Evolutionary conservation across 2,329 filamentous ascomycete genomes (phyloP).

Genomic region (Diaporthe vexans): DNA sequence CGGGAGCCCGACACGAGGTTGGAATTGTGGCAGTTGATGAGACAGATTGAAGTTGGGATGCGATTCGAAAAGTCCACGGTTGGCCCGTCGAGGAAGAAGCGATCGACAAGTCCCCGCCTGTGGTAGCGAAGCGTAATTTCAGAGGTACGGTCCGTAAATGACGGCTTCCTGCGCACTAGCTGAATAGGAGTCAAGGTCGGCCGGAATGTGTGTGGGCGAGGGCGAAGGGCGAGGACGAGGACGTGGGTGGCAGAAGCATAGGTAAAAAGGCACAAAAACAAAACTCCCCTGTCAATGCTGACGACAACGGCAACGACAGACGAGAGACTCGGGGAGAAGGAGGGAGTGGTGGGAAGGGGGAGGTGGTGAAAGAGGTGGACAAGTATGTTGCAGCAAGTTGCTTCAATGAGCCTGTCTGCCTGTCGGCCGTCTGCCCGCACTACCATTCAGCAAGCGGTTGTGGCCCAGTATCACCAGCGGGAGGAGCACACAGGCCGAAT

Average conservation of each 20-base stretch:
- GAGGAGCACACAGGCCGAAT: background rate
- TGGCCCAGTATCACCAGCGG: slow-evolving; percentile 2
- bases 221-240: slow-evolving; percentile 3
- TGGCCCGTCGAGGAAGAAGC: slow-evolving; percentile 45
- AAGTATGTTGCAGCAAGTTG: slow-evolving; percentile 18
- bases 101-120: slow-evolving; percentile 51
- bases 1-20: slow-evolving; percentile 26
- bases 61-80: slow-evolving; percentile 40
- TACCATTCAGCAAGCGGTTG: slow-evolving; percentile 1
- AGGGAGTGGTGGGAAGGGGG: slow-evolving; percentile 7
- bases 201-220: background rate
- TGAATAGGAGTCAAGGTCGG: slow-evolving; percentile 37
- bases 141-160: slow-evolving; percentile 34
- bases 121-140: slow-evolving; percentile 50
- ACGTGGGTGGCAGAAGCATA: slow-evolving; percentile 25
- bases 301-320: slow-evolving; percentile 33
- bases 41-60: slow-evolving; percentile 37
- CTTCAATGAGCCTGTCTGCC: slow-evolving; percentile 2
- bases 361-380: slow-evolving; percentile 34
- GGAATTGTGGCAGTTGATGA: slow-evolving; percentile 33
- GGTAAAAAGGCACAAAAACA: slow-evolving; percentile 33
- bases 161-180: slow-evolving; percentile 38
- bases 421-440: slow-evolving; percentile 7
- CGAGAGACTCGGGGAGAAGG: slow-evolving; percentile 20
- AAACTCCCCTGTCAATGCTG: slow-evolving; percentile 37